Base-by-base conservation (phyloP, 2,329 filamentous ascomycete species). In the Claviceps monticola region DNA sequence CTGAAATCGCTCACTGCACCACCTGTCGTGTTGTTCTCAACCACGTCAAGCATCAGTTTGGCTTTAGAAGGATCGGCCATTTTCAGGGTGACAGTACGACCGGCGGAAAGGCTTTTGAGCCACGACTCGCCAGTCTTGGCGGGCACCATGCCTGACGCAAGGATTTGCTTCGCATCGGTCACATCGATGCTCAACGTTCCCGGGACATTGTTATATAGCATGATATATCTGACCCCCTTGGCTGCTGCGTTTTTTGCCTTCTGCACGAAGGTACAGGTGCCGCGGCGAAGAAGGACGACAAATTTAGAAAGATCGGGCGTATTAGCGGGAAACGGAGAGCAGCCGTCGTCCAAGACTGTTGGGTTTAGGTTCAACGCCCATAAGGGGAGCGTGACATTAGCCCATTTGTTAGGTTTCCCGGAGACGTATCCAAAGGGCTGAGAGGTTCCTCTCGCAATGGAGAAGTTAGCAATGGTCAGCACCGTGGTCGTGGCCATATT, bases 141-240 rank as follows among this genome's bases (percentile, higher is more conserved):
- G 13, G 38, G 1, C 11, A 60, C 37, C 42, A 75, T 41, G 23
- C 52, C 52, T 26, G 0, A 59, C 55, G 5, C 68, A 19, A 49
- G 2, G 17, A 49, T 49, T 42, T 38, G 21, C 64, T 42, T 69
- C 63, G 13, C 69, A 65, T 59, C 65, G 65, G 66, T 16, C 62
- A 41, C 34, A 4, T 8, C 14, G 11, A 23, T 37, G 9, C 14
- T 19, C 17, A 38, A 13, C 7, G n/a, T 16, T 21, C 19, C 67
- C 4, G 58, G 56, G 23, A 53, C 55, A 55, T 76, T 78, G 68
- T 83, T 82, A 64, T 83, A 84, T 58, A 81, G 68, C 58, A 84
- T 65, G 52, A 84, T 64, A 56, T 82, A 82, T 59, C 74, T 73
- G 48, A 78, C 81, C 8, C 80, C 80, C 45, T 70, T 70, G 5